Evolutionary conservation across 2,329 filamentous ascomycete genomes (phyloP), one percentile per base, ranked within the genome.

Genomic region (Pestalotiopsis sp.): DNA sequence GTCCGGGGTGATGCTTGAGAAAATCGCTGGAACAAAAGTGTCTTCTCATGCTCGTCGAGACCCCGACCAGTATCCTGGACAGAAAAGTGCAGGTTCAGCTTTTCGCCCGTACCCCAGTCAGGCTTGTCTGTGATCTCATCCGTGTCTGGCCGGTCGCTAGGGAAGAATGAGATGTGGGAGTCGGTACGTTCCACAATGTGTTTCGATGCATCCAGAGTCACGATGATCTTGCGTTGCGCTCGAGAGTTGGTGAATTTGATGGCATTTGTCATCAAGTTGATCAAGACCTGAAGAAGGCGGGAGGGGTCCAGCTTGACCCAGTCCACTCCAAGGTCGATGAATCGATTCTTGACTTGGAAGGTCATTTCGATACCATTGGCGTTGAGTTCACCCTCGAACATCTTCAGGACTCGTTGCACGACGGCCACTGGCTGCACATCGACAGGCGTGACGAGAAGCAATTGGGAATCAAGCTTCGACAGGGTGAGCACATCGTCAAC

Each of bases 231-330:
- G 17, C 87, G 82, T 66, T 80, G 85, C 63, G 87, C 85, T 65
- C 90, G 87, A 0, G 87, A 87, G 71, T 90, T 88, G 0, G 88
- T 89, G 69, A 90, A 90, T 73, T 90, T 90, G 78, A 91, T 88
- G 38, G 88, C 88, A 71, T 91, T 91, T 45, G 87, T 90, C 77
- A 93, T 90, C 14, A 95, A 82, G 75, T 95, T 94, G 76, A 94
- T 94, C 56, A 94, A 80, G 2, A 94, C 89, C 76, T 94, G 92
- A 58, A 91, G 84, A 17, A 94, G 85, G 52, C 92, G 86, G 3
- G 91, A 93, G 6, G 93, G 92, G 76, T 95, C 93, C 56, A 95
- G 83, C 71, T 87, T 91, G 56, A 92, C 90, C 90, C 91, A 93
- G 70, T 92, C 88, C 39, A 94, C 83, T 2, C 84, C 84, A 61